These are phyloP conservation scores for Gymnopilus dilepis DNA, from an alignment of 768 basidiomycete species.

Conservation along the genomic window DNA sequence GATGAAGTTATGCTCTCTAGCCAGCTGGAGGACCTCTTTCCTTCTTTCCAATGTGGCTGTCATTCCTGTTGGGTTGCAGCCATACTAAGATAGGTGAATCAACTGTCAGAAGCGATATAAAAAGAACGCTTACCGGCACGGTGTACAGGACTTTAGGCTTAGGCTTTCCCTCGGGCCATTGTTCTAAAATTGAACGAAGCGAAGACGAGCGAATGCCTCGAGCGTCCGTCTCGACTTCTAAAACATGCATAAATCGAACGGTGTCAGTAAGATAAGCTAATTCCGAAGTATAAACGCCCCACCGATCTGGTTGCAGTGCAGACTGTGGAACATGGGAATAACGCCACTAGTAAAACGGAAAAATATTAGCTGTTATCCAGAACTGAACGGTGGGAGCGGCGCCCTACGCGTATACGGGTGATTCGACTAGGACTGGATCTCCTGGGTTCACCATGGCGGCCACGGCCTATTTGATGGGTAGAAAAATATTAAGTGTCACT, in stretches of 20 bases:
- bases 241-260: constrained; percentile 8
- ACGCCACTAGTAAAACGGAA: constrained; percentile 53
- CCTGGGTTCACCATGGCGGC: constrained; percentile 75
- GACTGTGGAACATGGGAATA: constrained; percentile 62
- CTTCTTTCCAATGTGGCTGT: constrained; percentile 75
- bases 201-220: constrained; percentile 67
- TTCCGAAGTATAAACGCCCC: constrained; percentile 19
- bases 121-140: constrained; percentile 59
- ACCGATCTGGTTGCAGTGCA: constrained; percentile 67
- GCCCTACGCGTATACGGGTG: constrained; percentile 76
- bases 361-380: not conserved
- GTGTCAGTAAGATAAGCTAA: constrained; percentile 13
- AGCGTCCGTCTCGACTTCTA: constrained; percentile 81
- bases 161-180: constrained; percentile 74
- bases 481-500: not conserved
- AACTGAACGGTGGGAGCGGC: not conserved
- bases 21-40: constrained; percentile 72
- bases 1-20: constrained; percentile 74
- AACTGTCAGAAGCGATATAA: not conserved
- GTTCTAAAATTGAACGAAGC: constrained; percentile 67
- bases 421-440: constrained; percentile 82
- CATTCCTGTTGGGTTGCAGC: constrained; percentile 86
- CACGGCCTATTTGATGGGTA: constrained; percentile 59
- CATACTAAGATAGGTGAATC: constrained; percentile 53
- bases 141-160: constrained; percentile 85